phyloP scores from a whole-genome alignment of 345 rosid genomes.

The Heritiera fomes region DNA sequence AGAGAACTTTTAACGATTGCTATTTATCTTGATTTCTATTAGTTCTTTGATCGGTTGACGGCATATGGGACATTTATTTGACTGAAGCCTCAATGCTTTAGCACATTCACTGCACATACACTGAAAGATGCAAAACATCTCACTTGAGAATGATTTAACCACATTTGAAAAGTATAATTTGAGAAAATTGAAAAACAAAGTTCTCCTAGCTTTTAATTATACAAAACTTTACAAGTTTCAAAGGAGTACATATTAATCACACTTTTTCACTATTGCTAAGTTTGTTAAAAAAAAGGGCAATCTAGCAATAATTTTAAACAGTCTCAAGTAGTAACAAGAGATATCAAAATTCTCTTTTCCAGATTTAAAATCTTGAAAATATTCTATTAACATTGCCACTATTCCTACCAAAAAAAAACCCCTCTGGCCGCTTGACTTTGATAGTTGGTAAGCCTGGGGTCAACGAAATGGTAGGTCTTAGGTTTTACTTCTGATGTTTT shows the following conservation, averaged over 20 bases:
- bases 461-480: not conserved
- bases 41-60: constrained; percentile 77
- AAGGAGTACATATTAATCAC: not conserved
- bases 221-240: not conserved
- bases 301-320: not conserved
- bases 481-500: constrained; percentile 6
- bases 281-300: not conserved
- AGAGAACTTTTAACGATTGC: constrained; percentile 40
- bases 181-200: not conserved
- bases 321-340: not conserved
- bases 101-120: constrained; percentile 88
- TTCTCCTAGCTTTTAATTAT: not conserved
- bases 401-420: not conserved
- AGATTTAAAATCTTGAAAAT: not conserved
- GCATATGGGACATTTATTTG: constrained; percentile 92
- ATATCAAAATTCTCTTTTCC: not conserved
- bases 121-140: constrained; percentile 39
- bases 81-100: constrained; percentile 68
- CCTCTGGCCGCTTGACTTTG: not conserved
- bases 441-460: not conserved
- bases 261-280: not conserved
- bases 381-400: not conserved
- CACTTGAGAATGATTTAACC: constrained; percentile 14
- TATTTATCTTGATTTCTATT: constrained; percentile 73
- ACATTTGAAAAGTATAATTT: not conserved